Base-by-base conservation (phyloP, 805 yeast genomes). In the Metschnikowia orientalis region DNA sequence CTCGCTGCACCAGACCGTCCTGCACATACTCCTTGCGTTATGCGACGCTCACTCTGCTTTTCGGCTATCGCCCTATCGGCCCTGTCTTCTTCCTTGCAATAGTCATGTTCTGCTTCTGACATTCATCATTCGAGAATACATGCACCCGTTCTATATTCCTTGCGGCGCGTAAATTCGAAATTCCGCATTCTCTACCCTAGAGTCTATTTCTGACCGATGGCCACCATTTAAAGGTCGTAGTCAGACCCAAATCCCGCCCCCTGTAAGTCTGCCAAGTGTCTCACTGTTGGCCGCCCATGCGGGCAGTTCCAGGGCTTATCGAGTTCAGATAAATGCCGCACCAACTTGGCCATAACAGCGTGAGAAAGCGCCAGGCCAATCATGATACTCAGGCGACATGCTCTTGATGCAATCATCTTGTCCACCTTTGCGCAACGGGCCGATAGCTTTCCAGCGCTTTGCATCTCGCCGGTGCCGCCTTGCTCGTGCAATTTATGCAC, bases 301-400 rank as follows among this genome's bases (percentile, higher is more conserved):
- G 99, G 99, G 51, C 88, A 79, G 47, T 81, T 82, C 98, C 99
- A 92, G 0, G 99, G 99, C 52, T 86, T 85, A 41, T 87, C 89
- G 23, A 92, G 64, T 0, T 56, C 62, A 8, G 90, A 75, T 32
- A 92, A 61, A 49, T 87, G 72, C 18, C 61, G 53, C 5, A 92
- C 89, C 2, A 92, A 77, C 23, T 51, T 61, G 2, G 57, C 53
- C 99, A 92, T 92, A 6, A 76, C 71, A 6, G 55, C 63, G 18
- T 34, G 44, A 6, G 66, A 69, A 27, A 92, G 64, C 4, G 81
- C 73, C 43, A 72, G 79, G 0, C 99, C 99, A 29, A 92, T 79
- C 99, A 92, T 92, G 17, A 90, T 85, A 44, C 95, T 86, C 32
- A 79, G 77, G 30, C 99, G 66, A 56, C 99, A 92, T 0, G 99